Percentiles rank a stretch among this genome's conserved stretches.
Evolutionary conservation across 2,329 filamentous ascomycete genomes (phyloP).

Genomic region (Proliferodiscus dingleyae): DNA sequence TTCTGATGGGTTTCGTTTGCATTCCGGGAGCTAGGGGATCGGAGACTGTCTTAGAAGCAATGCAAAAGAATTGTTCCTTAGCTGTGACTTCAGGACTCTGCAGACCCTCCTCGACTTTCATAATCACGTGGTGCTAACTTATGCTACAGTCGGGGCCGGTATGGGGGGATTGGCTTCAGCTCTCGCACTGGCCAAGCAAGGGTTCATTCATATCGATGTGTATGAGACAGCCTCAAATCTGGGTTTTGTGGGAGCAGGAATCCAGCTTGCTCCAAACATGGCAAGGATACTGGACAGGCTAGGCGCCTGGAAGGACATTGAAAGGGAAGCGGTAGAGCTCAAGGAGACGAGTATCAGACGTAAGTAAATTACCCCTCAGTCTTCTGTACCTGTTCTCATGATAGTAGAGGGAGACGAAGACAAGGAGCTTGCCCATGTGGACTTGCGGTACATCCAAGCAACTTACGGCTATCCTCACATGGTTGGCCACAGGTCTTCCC

Average conservation of each 20-base stretch:
- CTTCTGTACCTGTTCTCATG: background rate
- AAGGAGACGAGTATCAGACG: slow-evolving; percentile 67
- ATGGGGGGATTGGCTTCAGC: slow-evolving; percentile 75
- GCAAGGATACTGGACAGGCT: slow-evolving; percentile 68
- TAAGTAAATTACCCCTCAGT: slow-evolving; percentile 31
- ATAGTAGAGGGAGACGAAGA: slow-evolving; percentile 59
- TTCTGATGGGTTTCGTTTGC: too few relatives aligned
- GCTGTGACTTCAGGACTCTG: too few relatives aligned
- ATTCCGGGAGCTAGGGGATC: too few relatives aligned
- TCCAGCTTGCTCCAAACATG: slow-evolving; percentile 81
- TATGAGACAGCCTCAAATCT: slow-evolving; percentile 69
- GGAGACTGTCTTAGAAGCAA: too few relatives aligned
- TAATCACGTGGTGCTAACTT: too few relatives aligned
- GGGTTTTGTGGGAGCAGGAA: slow-evolving; percentile 79
- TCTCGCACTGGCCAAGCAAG: slow-evolving; percentile 68
- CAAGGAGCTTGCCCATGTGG: slow-evolving; percentile 64
- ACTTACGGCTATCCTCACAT: slow-evolving; percentile 74
- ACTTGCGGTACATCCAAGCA: slow-evolving; percentile 60
- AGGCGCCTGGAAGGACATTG: slow-evolving; percentile 68
- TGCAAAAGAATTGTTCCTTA: too few relatives aligned
- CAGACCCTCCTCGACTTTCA: too few relatives aligned
- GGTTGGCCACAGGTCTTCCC: slow-evolving; percentile 70
- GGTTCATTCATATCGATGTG: slow-evolving; percentile 68
- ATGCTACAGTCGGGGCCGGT: too few relatives aligned
- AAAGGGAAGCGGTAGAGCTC: slow-evolving; percentile 65